Evolutionary conservation across 306 rosid genomes (phyloP), one percentile per base, ranked within the genome.

Genomic region (Oxytropis ochrocephala): DNA sequence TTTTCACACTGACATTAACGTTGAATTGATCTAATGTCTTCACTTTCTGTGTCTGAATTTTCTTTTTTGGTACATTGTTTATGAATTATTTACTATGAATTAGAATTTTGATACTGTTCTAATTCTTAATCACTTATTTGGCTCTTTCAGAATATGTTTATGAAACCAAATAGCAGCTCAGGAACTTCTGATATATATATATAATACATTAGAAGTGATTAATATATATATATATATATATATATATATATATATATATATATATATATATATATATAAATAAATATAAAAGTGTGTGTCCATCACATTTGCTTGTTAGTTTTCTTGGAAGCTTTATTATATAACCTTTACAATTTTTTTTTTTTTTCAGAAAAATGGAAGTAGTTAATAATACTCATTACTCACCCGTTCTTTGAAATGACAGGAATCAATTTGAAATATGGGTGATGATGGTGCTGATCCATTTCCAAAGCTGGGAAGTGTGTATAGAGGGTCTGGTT

Each of bases 401-500:
- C 21, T 57, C 11, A 8, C 30, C 53, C n/a, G 41, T 39, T 54
- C 32, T 35, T 55, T 67, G 77, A 10, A 54, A 24, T 52, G 24
- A 49, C 63, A 67, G 67, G 5, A 47, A 29, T 61, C 43, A 19
- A 42, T 50, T 50, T 69, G 64, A 71, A 55, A 32, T 14, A 83
- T 83, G 87, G 75, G 65, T 3, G 84, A 69, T 41, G 35, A 5
- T 41, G 6, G 24, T 36, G 27, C 49, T 6, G 77, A 83, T 72
- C 36, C 70, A 11, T 83, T 83, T 79, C 84, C 84, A 11, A 27
- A 24, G 65, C 24, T 83, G 77, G 67, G 24, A 76, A 79, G 59
- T 36, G 84, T 79, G 51, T 83, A 79, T 14, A 72, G 52, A 68
- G 57, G 0, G 3, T 35, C 72, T 8, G 77, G 64, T 72, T 57